These are phyloP conservation scores for Cylindrodendrum hubeiense DNA, from an alignment of 2,329 filamentous ascomycete genomes.

Conservation along the genomic window DNA sequence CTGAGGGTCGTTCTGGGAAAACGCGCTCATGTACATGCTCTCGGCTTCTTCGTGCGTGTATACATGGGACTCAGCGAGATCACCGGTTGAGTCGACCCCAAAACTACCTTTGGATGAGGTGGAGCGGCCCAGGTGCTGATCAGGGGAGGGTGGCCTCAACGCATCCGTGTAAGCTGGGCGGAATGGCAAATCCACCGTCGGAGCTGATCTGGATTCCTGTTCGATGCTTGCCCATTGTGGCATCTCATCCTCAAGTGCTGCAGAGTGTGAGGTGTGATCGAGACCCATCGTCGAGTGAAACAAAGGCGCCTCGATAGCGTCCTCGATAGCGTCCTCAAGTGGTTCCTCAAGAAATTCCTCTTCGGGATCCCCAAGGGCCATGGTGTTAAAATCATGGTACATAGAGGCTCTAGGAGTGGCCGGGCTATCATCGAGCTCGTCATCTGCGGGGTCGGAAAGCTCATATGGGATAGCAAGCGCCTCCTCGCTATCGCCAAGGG, in stretches of 20 bases:
- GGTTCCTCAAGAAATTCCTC: slow-evolving; percentile 45
- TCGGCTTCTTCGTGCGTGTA: slow-evolving; percentile 86
- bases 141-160: slow-evolving; percentile 14
- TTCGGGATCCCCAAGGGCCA: slow-evolving; percentile 38
- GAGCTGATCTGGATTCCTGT: slow-evolving; percentile 34
- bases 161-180: slow-evolving; percentile 32
- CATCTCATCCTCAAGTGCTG: slow-evolving; percentile 31
- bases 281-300: slow-evolving; percentile 46
- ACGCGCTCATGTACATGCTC: slow-evolving; percentile 88
- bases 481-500: slow-evolving; percentile 65
- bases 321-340: slow-evolving; percentile 35
- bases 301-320: slow-evolving; percentile 40
- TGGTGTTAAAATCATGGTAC: slow-evolving; percentile 52
- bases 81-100: slow-evolving; percentile 51
- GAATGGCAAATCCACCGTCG: slow-evolving; percentile 32
- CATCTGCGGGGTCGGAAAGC: slow-evolving; percentile 52
- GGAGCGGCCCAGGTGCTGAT: slow-evolving; percentile 28
- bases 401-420: slow-evolving; percentile 68
- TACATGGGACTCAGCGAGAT: slow-evolving; percentile 74
- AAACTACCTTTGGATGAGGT: slow-evolving; percentile 31
- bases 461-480: slow-evolving; percentile 70
- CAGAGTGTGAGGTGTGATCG: slow-evolving; percentile 32
- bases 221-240: slow-evolving; percentile 38
- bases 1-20: slow-evolving; percentile 61
- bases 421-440: slow-evolving; percentile 52